Base-by-base conservation (phyloP, 208 protist genomes). In the Crithidia fasciculata region DNA sequence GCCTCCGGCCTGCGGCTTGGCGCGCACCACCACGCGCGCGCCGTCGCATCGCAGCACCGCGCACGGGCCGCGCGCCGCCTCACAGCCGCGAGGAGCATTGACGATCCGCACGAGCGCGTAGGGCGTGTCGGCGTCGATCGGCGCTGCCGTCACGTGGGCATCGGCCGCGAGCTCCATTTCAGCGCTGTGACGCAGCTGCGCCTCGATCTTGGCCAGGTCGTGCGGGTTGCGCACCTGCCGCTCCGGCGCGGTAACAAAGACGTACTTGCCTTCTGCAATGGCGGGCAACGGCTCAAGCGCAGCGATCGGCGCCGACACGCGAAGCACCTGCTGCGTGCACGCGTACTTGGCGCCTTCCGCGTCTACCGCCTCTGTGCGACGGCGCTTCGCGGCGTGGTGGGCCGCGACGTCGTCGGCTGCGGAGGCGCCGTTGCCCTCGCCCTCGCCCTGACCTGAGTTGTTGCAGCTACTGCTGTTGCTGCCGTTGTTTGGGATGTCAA, bases 51-150 rank as follows among this genome's bases (percentile, higher is more conserved):
- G 40, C 40, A 91, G 74, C 41, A 91, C 54, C 39, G 86, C 86
- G 45, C 83, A 91, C 15, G 83, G 86, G 2, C 86, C 78, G n/a
- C 78, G 62, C 43, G 54, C 74, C 15, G 64, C 59, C 45, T 74
- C 54, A 19, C 61, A 71, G 61, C 85, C 77, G 40, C 73, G 7
- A 2, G 91, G 91, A 9, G 91, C 79, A 69, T 96, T 96, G 44
- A 96, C 75, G 60, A 96, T 65, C 16, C 64, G 80, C 8, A 91
- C 68, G 2, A 96, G 82, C 36, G 83, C 61, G 65, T 94, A 96
- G 0, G 91, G 74, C 7, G 81, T 86, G 74, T 93, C 81, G 3
- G 69, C 58, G 62, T 85, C 79, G n/a, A 94, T 71, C 0, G 82
- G 78, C 13, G 73, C 78, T 0, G 86, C 80, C 8, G 83, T 86